These are phyloP conservation scores for Dalbergia oliveri DNA, from an alignment of 306 rosid genomes.

Conservation along the genomic window DNA sequence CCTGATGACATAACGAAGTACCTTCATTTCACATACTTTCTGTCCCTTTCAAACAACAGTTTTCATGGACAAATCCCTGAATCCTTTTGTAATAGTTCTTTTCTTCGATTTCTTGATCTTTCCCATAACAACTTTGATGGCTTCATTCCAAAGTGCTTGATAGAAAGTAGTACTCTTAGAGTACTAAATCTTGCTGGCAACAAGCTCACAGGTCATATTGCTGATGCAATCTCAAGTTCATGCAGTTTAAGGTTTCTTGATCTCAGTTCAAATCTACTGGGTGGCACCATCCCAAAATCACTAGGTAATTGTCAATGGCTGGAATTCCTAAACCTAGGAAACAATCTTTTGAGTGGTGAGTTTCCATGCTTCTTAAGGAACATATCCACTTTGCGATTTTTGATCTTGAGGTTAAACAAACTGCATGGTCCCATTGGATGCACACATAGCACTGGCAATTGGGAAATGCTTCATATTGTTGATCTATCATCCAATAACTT, in stretches of 20 bases:
- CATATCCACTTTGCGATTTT: constrained; percentile 19
- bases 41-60: constrained; percentile 47
- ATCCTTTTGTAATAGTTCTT: constrained; percentile 44
- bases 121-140: constrained; percentile 44
- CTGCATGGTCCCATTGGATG: constrained; percentile 9
- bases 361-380: constrained; percentile 42
- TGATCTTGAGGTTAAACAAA: constrained; percentile 16
- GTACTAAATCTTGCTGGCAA: constrained; percentile 46
- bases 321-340: constrained; percentile 42
- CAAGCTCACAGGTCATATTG: constrained; percentile 24
- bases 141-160: constrained; percentile 49
- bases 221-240: not conserved
- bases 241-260: constrained; percentile 46
- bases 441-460: constrained; percentile 19
- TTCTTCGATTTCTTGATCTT: constrained; percentile 51
- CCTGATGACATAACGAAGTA: not conserved
- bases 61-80: constrained; percentile 36
- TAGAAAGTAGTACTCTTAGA: not conserved
- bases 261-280: constrained; percentile 42
- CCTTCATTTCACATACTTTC: not conserved
- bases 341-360: not conserved
- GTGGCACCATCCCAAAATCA: constrained; percentile 44
- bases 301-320: constrained; percentile 8
- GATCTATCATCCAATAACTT: constrained; percentile 50
- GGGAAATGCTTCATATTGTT: constrained; percentile 39